Evolutionary conservation across 2,329 filamentous ascomycete genomes (phyloP).

Genomic region (Gliomastix tumulicola): DNA sequence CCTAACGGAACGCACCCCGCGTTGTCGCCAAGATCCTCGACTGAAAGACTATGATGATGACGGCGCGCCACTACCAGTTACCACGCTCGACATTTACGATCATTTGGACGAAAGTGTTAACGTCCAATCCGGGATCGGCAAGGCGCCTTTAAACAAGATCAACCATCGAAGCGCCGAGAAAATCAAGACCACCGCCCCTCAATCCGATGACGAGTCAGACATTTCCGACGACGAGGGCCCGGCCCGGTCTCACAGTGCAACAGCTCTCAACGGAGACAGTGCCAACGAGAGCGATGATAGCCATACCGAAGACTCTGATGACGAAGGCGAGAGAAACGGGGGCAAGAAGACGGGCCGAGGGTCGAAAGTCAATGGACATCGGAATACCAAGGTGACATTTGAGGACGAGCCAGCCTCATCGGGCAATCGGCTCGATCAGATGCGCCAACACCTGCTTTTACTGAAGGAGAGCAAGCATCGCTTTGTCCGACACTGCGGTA

Average conservation of each 20-base stretch:
- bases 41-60: slow-evolving; percentile 19
- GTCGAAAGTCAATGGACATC: slow-evolving; percentile 24
- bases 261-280: background rate
- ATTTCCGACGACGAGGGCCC: slow-evolving; percentile 12
- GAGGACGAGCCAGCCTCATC: slow-evolving; percentile 34
- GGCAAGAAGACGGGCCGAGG: slow-evolving; percentile 12
- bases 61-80: slow-evolving; percentile 26
- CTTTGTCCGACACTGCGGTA: slow-evolving; percentile 63
- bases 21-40: slow-evolving; percentile 56
- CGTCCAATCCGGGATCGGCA: slow-evolving; percentile 50
- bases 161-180: slow-evolving; percentile 40
- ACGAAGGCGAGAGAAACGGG: slow-evolving; percentile 19
- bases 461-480: slow-evolving; percentile 61
- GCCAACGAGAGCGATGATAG: slow-evolving; percentile 10
- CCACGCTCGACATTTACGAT: slow-evolving; percentile 49
- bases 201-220: slow-evolving; percentile 11
- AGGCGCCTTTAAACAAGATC: slow-evolving; percentile 37
- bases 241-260: slow-evolving; percentile 1
- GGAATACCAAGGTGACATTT: slow-evolving; percentile 41
- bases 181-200: slow-evolving; percentile 28
- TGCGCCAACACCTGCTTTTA: slow-evolving; percentile 68
- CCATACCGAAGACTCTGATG: slow-evolving; percentile 27
- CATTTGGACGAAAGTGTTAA: slow-evolving; percentile 45
- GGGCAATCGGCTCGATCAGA: slow-evolving; percentile 44
- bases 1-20: slow-evolving; percentile 60